Conservation (phyloP, 2,329 filamentous ascomycete species). For the Saccharata proteae region DNA sequence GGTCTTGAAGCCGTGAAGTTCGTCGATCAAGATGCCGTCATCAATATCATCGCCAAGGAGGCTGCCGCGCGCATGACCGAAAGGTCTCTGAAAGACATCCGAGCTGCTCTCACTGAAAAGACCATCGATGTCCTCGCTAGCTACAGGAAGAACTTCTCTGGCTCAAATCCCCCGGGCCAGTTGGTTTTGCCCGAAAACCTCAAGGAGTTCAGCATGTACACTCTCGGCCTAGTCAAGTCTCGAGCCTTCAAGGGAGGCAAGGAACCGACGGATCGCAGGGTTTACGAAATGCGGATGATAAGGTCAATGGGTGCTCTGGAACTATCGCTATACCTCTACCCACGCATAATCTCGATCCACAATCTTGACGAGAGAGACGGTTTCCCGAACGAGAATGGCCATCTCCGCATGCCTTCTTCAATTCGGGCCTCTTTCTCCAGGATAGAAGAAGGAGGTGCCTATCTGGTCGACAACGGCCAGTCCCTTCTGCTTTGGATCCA, state of each 20-base stretch:
- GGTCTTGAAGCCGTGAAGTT: slow-evolving; percentile 79
- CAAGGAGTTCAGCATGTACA: slow-evolving; percentile 95
- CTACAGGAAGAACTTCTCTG: slow-evolving; percentile 87
- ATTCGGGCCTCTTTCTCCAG: slow-evolving; percentile 75
- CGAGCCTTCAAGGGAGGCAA: slow-evolving; percentile 85
- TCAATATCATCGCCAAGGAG: slow-evolving; percentile 83
- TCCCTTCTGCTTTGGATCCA: slow-evolving; percentile 88
- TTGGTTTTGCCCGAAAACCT: slow-evolving; percentile 90
- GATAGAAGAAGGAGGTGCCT: slow-evolving; percentile 86
- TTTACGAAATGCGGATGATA: slow-evolving; percentile 85
- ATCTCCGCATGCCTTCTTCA: slow-evolving; percentile 69
- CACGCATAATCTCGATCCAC: slow-evolving; percentile 83
- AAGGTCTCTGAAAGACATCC: slow-evolving; percentile 70
- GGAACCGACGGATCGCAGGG: slow-evolving; percentile 79
- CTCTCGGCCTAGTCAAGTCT: slow-evolving; percentile 78
- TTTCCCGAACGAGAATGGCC: slow-evolving; percentile 84
- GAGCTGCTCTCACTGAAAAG: slow-evolving; percentile 73
- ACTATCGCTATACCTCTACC: slow-evolving; percentile 85
- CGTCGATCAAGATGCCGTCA: slow-evolving; percentile 89
- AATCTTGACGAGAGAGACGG: slow-evolving; percentile 79
- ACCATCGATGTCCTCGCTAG: slow-evolving; percentile 83
- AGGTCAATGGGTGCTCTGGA: slow-evolving; percentile 78
- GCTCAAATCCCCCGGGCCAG: slow-evolving; percentile 77
- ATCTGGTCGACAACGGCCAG: slow-evolving; percentile 92
- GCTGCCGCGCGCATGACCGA: slow-evolving; percentile 75